phyloP scores from a whole-genome alignment of 1,284 basidiomycete species.

The Trichosporon sp. region DNA sequence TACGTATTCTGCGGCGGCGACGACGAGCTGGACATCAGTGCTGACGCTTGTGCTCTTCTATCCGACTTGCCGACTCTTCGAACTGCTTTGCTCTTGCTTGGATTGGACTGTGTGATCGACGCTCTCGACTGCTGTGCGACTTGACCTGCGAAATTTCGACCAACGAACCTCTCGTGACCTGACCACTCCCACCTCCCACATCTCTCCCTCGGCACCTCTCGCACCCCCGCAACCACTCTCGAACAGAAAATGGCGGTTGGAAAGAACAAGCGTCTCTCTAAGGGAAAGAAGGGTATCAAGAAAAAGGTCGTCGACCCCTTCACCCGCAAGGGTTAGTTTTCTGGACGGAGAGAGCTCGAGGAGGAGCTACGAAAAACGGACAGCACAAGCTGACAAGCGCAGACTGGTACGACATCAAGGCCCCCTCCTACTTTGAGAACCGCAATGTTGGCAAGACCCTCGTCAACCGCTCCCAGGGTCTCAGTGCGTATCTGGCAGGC shows the following conservation, averaged over 20 bases:
- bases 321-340: constrained; percentile 80
- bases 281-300: constrained; percentile 99
- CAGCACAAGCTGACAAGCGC: constrained; percentile 23
- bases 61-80: neutral
- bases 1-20: constrained; percentile 5
- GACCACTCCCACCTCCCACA: neutral
- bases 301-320: constrained; percentile 99
- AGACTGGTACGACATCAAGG: constrained; percentile 99
- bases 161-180: neutral
- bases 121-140: neutral
- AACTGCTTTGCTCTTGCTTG: neutral
- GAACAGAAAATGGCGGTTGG: constrained; percentile 74
- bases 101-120: neutral
- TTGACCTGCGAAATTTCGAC: neutral
- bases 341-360: neutral
- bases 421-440: constrained; percentile 95
- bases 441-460: constrained; percentile 98
- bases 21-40: constrained; percentile 1
- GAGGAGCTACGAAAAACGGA: neutral
- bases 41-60: constrained; percentile 11
- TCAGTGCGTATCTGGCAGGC: constrained; percentile 65
- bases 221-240: neutral
- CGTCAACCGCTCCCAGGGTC: constrained; percentile 95
- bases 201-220: neutral
- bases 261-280: constrained; percentile 99